Evolutionary conservation across 2,329 filamentous ascomycete genomes (phyloP).

Genomic region (Penicillium sp.): DNA sequence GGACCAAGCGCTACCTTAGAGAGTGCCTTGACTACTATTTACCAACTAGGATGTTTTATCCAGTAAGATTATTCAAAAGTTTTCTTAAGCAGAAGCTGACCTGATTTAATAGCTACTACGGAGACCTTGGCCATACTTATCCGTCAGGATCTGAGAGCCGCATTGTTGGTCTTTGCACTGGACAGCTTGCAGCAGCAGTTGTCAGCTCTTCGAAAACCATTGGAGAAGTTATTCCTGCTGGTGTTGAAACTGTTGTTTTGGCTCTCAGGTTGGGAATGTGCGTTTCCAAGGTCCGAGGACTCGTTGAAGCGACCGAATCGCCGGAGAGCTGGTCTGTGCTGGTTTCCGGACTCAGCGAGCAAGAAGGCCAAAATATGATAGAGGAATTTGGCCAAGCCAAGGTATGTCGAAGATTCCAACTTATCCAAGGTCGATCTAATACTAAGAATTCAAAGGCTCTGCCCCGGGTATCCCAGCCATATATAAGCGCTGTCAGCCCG

Average conservation of each 20-base stretch:
- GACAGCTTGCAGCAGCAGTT: conserved; percentile 46
- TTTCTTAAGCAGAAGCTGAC: conserved; percentile 8
- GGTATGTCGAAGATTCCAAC: conserved; percentile 22
- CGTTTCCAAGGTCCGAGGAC: conserved; percentile 41
- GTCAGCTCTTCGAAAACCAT: conserved; percentile 45
- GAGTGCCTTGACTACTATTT: conserved; percentile 49
- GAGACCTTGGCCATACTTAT: conserved; percentile 46
- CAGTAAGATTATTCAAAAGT: conserved; percentile 37
- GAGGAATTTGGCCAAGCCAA: conserved; percentile 27
- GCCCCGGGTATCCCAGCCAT: conserved; percentile 56
- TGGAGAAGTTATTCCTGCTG: conserved; percentile 47
- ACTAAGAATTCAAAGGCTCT: conserved; percentile 41
- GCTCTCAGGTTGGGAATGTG: conserved; percentile 51
- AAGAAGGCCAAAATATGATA: conserved; percentile 32
- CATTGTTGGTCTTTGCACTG: conserved; percentile 50
- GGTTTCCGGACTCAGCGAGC: conserved; percentile 42
- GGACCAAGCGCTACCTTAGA: conserved; percentile 46
- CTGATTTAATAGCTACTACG: conserved; percentile 43
- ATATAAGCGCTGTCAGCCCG: conserved; percentile 63
- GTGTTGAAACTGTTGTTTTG: conserved; percentile 47
- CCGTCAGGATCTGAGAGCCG: conserved; percentile 41
- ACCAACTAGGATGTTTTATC: conserved; percentile 50
- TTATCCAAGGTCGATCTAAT: neutral
- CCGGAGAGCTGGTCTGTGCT: conserved; percentile 46
- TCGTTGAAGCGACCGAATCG: conserved; percentile 37